Base-by-base conservation (phyloP, 768 basidiomycete species). In the Trametes elegans region DNA sequence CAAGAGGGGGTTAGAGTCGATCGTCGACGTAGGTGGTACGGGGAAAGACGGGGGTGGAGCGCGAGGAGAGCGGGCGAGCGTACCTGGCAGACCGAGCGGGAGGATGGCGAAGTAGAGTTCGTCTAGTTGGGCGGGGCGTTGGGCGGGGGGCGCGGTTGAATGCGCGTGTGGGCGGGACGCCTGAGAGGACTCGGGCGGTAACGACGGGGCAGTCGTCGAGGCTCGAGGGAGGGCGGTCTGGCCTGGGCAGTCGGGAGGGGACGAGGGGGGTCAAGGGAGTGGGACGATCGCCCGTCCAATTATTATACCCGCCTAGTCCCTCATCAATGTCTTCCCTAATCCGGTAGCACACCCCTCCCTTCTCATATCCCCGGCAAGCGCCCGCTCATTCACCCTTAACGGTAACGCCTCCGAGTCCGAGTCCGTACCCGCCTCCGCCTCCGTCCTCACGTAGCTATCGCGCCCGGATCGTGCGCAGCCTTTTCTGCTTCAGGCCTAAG, bases 141-240 rank as follows among this genome's bases (percentile, higher is more conserved):
- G 46, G 36, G 39, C 39, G 21, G 23, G 29, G 19, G 51, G 51
- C 52, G 57, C 57, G 57, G 57, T 49, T 59, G 57, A 59, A 54
- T 53, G 57, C 57, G 57, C 42, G 51, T 31, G 27, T 26, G 46
- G 52, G 41, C 52, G 41, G 57, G 52, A 44, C 48, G 57, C 53
- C 57, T 53, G 31, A 35, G 47, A 63, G 41, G 40, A 42, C 44
- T 42, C 32, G 29, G 50, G 43, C 41, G 57, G 44, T 19, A 41
- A 45, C 50, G 45, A 49, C 47, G 57, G 48, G 28, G 35, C 0
- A 4, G 24, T 13, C 21, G 35, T 27, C 23, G 35, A 13, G 36
- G 36, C 7, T 16, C 21, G 46, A 31, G 47, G 41, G 36, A 36
- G 47, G n/a, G 42, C 32, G 34, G 11, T 19, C 13, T 19, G 35